These are phyloP conservation scores for Lyophyllum semitale DNA, from an alignment of 768 basidiomycete species.

Conservation along the genomic window DNA sequence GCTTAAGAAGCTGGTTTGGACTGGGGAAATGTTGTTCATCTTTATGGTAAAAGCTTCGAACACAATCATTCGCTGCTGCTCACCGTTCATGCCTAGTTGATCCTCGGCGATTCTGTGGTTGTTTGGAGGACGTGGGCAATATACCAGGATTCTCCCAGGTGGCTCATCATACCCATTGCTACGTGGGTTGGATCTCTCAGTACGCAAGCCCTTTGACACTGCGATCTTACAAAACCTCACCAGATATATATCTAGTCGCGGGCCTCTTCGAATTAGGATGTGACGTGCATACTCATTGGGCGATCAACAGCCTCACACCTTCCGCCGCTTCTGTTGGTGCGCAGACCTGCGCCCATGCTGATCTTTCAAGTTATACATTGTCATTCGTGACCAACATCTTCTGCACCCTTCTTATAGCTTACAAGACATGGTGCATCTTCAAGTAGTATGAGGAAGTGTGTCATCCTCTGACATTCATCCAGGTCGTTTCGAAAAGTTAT, in stretches of 20 bases:
- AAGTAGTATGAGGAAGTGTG: too few relatives aligned
- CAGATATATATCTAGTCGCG: constrained; percentile 16
- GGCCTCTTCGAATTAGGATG: constrained; percentile 32
- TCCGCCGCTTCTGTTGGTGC: constrained; percentile 27
- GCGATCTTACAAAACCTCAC: not conserved
- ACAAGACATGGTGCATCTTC: constrained; percentile 29
- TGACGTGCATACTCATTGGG: constrained; percentile 26
- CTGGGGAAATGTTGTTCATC: constrained; percentile 31
- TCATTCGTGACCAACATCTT: constrained; percentile 31
- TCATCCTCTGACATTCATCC: not conserved
- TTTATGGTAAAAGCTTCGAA: constrained; percentile 22
- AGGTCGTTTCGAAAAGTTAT: constrained; percentile 27
- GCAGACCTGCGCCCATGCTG: constrained; percentile 24
- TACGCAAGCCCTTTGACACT: constrained; percentile 6
- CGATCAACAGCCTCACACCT: constrained; percentile 21
- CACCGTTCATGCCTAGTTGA: constrained; percentile 15
- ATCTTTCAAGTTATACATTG: constrained; percentile 29
- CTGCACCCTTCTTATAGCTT: constrained; percentile 29
- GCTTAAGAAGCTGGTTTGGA: constrained; percentile 26
- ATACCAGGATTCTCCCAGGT: constrained; percentile 16
- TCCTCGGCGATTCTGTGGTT: constrained; percentile 31
- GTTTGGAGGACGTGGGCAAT: constrained; percentile 31
- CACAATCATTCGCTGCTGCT: not conserved
- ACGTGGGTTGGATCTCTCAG: constrained; percentile 30
- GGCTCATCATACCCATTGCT: constrained; percentile 20